Evolutionary conservation across 495 filamentous ascomycete genomes (phyloP).

Genomic region (Aspergillus mulundensis): DNA sequence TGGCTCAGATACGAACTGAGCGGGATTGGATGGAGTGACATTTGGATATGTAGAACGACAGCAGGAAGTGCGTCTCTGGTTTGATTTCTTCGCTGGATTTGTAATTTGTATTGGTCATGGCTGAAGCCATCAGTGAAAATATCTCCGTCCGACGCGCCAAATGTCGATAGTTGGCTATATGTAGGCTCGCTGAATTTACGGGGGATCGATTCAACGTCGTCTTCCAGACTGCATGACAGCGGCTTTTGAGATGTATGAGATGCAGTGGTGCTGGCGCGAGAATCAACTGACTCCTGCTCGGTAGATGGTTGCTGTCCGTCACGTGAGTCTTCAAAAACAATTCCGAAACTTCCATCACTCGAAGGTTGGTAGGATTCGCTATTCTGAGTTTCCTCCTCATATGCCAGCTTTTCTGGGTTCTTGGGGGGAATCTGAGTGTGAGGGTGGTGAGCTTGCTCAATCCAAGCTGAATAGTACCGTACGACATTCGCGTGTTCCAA

Average conservation of each 20-base stretch:
- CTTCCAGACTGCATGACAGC: slow-evolving; percentile 25
- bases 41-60: slow-evolving; percentile 51
- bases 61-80: slow-evolving; percentile 29
- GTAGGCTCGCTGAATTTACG: slow-evolving; percentile 30
- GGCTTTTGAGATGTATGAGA: slow-evolving; percentile 32
- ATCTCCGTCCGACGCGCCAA: slow-evolving; percentile 36
- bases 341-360: slow-evolving; percentile 37
- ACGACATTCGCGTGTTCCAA: slow-evolving; percentile 53
- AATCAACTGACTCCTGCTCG: slow-evolving; percentile 17
- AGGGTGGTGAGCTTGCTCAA: slow-evolving; percentile 41
- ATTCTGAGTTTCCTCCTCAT: slow-evolving; percentile 20
- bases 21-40: slow-evolving; percentile 52
- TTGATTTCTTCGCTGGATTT: slow-evolving; percentile 27
- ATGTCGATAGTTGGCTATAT: slow-evolving; percentile 30
- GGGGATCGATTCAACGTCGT: slow-evolving; percentile 41
- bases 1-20: slow-evolving; percentile 43
- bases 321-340: slow-evolving; percentile 39
- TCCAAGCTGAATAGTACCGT: slow-evolving; percentile 51
- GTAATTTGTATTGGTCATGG: slow-evolving; percentile 35
- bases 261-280: slow-evolving; percentile 22
- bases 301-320: slow-evolving; percentile 18
- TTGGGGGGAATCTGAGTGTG: slow-evolving; percentile 13
- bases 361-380: slow-evolving; percentile 1
- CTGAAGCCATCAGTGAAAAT: slow-evolving; percentile 51
- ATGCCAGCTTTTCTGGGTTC: slow-evolving; percentile 18